Percentiles rank a stretch among this genome's conserved stretches.
phyloP scores from a whole-genome alignment of 2,329 filamentous ascomycete genomes.

The Chrysoporthe deuterocubensis region DNA sequence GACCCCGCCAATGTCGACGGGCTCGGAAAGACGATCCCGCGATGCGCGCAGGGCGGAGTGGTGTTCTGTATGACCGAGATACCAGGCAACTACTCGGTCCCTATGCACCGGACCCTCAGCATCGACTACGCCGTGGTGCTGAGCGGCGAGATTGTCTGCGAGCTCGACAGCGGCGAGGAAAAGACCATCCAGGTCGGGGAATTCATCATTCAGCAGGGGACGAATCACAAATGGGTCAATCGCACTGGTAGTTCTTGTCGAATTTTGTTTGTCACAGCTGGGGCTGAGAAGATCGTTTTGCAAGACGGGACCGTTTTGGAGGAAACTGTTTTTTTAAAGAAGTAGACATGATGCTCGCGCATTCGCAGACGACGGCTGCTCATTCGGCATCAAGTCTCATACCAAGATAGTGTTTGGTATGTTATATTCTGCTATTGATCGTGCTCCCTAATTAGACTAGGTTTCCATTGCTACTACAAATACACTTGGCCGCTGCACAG shows the following conservation, averaged over 20 bases:
- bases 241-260: conserved; percentile 41
- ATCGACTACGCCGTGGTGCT: conserved; percentile 47
- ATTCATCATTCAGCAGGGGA: conserved; percentile 46
- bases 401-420: background rate
- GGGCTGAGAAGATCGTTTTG: conserved; percentile 44
- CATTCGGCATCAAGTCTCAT: background rate
- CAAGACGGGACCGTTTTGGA: conserved; percentile 43
- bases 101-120: conserved; percentile 48
- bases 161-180: conserved; percentile 47
- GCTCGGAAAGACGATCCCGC: conserved; percentile 36
- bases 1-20: conserved; percentile 16
- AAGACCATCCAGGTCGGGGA: conserved; percentile 43
- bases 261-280: conserved; percentile 46
- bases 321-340: conserved; percentile 34
- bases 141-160: conserved; percentile 44
- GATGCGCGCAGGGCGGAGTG: conserved; percentile 42
- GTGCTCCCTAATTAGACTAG: background rate
- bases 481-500: background rate
- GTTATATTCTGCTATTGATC: background rate
- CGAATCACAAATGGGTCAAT: conserved; percentile 51
- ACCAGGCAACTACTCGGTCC: conserved; percentile 36
- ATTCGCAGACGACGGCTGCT: background rate
- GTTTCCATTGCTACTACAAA: background rate
- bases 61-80: conserved; percentile 41
- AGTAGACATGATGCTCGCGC: conserved; percentile 8